These are phyloP conservation scores for Leccinum rimulosum DNA, from an alignment of 768 basidiomycete genomes.

Conservation along the genomic window DNA sequence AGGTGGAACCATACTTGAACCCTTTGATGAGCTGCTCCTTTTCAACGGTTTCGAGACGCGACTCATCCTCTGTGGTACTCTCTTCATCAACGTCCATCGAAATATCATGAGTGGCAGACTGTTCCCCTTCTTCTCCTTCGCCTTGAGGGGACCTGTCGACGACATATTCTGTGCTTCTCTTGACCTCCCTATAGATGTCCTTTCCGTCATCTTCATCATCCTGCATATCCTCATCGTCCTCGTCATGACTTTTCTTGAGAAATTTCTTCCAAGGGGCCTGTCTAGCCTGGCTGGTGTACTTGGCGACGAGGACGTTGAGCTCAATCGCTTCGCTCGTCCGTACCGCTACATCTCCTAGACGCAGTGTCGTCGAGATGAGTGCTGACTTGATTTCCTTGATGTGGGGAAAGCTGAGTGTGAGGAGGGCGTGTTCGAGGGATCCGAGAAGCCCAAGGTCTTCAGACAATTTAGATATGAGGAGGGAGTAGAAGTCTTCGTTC, in stretches of 20 bases:
- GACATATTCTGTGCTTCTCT: slow-evolving; percentile 53
- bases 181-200: slow-evolving; percentile 39
- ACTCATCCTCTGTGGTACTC: slow-evolving; percentile 34
- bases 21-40: slow-evolving; percentile 78
- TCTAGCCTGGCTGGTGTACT: slow-evolving; percentile 69
- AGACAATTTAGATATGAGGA: slow-evolving; percentile 39
- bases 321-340: slow-evolving; percentile 71
- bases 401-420: slow-evolving; percentile 46
- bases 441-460: slow-evolving; percentile 26
- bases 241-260: slow-evolving; percentile 35
- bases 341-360: slow-evolving; percentile 72
- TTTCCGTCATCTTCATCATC: slow-evolving; percentile 30
- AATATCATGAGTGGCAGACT: slow-evolving; percentile 16
- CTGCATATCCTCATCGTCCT: slow-evolving; percentile 26
- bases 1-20: slow-evolving; percentile 89
- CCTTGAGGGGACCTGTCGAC: slow-evolving; percentile 46
- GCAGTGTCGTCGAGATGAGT: slow-evolving; percentile 60
- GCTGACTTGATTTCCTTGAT: slow-evolving; percentile 67
- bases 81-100: slow-evolving; percentile 29
- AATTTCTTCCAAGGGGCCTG: slow-evolving; percentile 72
- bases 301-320: slow-evolving; percentile 71
- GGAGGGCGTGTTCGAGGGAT: slow-evolving; percentile 30
- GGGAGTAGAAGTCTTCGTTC: slow-evolving; percentile 74
- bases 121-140: slow-evolving; percentile 24
- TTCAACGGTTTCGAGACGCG: slow-evolving; percentile 55